A percentile compares a stretch with the other conserved stretches of the same genome.
These are phyloP conservation scores for Eutrema heterophyllum DNA, from an alignment of 345 rosid genomes.

Conservation along the genomic window DNA sequence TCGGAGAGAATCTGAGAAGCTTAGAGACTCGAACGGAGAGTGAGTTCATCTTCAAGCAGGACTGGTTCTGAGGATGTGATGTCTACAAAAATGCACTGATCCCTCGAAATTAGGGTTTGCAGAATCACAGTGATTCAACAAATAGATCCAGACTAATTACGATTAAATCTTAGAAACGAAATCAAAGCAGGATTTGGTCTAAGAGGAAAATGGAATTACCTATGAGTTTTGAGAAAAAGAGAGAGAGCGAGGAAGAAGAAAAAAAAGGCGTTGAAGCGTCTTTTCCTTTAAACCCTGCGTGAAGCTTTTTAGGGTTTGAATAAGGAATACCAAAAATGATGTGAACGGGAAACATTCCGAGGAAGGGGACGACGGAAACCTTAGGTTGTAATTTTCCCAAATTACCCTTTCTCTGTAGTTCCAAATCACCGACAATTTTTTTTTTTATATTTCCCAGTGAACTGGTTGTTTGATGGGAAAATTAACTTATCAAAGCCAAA, in stretches of 20 bases:
- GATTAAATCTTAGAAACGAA: background rate
- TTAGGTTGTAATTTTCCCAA: background rate
- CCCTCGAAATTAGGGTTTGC: background rate
- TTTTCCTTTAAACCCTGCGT: background rate
- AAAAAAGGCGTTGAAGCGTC: background rate
- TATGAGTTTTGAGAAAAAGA: background rate
- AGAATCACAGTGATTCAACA: background rate
- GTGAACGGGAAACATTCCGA: background rate
- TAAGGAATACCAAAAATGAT: background rate
- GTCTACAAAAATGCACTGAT: background rate
- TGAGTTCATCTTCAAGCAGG: slow-evolving; percentile 18
- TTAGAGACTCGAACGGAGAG: slow-evolving; percentile 21
- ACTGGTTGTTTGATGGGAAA: too few relatives aligned
- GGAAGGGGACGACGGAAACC: slow-evolving; percentile 5
- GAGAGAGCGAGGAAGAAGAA: background rate
- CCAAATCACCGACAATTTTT: too few relatives aligned
- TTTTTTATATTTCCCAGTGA: too few relatives aligned
- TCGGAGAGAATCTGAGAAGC: slow-evolving; percentile 9
- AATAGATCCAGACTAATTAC: background rate
- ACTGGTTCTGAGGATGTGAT: background rate
- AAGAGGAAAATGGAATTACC: background rate
- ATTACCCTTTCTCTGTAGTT: too few relatives aligned
- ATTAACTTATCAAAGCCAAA: too few relatives aligned
- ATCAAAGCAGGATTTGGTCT: background rate
- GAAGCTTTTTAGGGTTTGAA: background rate